A percentile compares a stretch with the other conserved stretches of the same genome.
These are phyloP conservation scores for Quercus agrifolia DNA, from an alignment of 306 rosid species.

Conservation along the genomic window DNA sequence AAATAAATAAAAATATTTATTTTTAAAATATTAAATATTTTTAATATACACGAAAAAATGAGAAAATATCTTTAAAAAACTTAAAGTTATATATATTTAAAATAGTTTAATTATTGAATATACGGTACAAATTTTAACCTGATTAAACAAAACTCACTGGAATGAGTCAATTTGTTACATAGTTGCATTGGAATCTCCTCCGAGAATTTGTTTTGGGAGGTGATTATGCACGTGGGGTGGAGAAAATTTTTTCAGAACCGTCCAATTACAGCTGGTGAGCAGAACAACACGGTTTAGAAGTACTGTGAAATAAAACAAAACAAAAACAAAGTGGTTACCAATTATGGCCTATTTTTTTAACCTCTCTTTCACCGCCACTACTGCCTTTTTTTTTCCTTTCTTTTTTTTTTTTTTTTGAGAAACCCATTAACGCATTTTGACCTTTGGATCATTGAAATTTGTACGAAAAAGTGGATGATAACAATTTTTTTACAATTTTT, in stretches of 20 bases:
- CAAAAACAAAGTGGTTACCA: background rate
- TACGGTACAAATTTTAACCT: background rate
- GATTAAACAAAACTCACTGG: no score
- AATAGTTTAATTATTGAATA: no score
- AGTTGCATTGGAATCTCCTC: conserved; percentile 46
- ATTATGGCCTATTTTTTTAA: background rate
- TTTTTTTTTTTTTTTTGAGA: no score
- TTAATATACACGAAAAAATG: no score
- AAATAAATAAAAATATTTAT: no score
- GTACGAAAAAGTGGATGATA: no score
- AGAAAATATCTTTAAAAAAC: no score
- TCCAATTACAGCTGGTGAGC: conserved; percentile 45
- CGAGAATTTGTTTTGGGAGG: conserved; percentile 26
- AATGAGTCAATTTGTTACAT: background rate
- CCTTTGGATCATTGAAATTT: background rate
- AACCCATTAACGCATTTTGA: conserved; percentile 19
- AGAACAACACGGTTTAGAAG: background rate
- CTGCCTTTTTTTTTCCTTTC: no score
- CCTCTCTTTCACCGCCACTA: conserved; percentile 16
- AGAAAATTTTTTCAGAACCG: conserved; percentile 20
- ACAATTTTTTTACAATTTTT: no score
- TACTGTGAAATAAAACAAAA: background rate
- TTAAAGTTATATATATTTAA: fast-evolving
- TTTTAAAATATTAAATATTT: no score
- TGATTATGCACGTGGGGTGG: conserved; percentile 25